Base-by-base conservation (phyloP, 2,329 filamentous ascomycete species). In the Incumbomyces lentus region DNA sequence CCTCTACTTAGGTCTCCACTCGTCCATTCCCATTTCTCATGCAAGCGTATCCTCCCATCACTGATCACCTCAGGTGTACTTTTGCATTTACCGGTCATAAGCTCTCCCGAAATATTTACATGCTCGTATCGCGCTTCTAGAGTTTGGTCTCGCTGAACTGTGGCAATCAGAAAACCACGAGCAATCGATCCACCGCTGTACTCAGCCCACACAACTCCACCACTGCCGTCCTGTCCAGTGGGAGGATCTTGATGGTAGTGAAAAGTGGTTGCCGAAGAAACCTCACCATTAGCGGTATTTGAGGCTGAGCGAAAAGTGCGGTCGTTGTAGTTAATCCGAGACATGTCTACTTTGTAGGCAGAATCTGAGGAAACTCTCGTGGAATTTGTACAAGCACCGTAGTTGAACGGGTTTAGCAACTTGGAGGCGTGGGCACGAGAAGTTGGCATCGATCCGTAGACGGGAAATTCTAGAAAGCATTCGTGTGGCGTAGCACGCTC, bases 81-180 rank as follows among this genome's bases (percentile, higher is more conserved):
- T n/a, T 29, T 40, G 16, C 44, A 46, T 29, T 35, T 46, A 2
- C 44, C 44, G 13, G 44, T 46, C 44, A 46, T 46, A 4, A 46
- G 35, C 36, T 40, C 44, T 13, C 37, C 30, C 10, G 12, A 14
- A 6, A 13, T 30, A 32, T 46, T 46, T 16, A 40, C 26, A 33
- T 46, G 44, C 17, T 46, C 16, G 19, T 46, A 46, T 14, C 44
- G 34, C 5, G 30, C 38, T 8, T 40, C 30, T 13, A 46, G 44
- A 35, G 5, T 40, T 8, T 34, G 14, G 29, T 46, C 36, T 12
- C 8, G 14, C 3, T 34, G 13, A 14, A 46, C 18, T 12, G 29
- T 40, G 10, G 36, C 44, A 8, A 46, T 39, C 22, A 46, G 31
- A 36, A 37, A 33, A 12, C 44, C 44, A 22, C 36, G 22, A 2